phyloP scores from a whole-genome alignment of 1,284 basidiomycete genomes.

The Trichosporon faecale region DNA sequence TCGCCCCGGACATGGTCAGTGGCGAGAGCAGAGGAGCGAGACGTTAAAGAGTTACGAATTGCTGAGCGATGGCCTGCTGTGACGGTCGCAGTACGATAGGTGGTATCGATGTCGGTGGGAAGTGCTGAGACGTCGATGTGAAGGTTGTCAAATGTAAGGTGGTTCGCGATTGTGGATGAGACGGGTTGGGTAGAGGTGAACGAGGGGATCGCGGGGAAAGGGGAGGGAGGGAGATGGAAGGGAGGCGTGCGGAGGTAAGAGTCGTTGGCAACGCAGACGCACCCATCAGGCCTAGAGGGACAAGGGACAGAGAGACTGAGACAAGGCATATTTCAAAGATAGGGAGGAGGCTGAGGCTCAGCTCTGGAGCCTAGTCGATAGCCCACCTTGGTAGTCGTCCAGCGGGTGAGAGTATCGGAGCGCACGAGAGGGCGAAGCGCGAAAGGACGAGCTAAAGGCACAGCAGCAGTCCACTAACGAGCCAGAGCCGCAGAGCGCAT shows the following conservation, averaged over 20 bases:
- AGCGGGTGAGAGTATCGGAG: background rate
- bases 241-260: background rate
- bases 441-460: background rate
- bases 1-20: conserved; percentile 26
- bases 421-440: background rate
- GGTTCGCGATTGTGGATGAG: background rate
- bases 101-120: background rate
- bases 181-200: background rate
- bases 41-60: background rate
- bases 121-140: background rate
- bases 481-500: background rate
- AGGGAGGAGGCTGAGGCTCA: background rate
- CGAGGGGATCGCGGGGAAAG: background rate
- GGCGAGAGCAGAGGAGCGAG: background rate
- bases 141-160: background rate
- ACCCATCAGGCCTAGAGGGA: background rate
- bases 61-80: background rate
- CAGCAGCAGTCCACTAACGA: background rate
- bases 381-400: background rate
- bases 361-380: background rate
- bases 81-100: background rate
- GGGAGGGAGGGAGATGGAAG: background rate
- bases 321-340: background rate
- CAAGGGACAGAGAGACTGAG: background rate
- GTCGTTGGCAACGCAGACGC: background rate